phyloP scores from a whole-genome alignment of 306 rosid genomes.

The Canavalia gladiata region DNA sequence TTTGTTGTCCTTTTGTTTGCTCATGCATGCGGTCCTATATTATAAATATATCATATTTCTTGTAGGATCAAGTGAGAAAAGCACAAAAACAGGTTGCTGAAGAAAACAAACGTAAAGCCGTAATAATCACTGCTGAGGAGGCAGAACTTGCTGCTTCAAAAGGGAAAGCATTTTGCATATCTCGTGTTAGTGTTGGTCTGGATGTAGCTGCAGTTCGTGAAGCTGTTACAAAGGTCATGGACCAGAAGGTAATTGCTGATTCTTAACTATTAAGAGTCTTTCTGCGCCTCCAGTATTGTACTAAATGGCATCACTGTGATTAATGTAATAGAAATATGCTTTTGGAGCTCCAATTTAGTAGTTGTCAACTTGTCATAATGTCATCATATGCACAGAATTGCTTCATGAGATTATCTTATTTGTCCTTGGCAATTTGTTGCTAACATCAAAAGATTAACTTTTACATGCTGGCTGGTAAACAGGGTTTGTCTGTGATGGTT shows the following conservation, averaged over 20 bases:
- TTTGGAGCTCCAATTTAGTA: conserved; percentile 2
- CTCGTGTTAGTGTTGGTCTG: conserved; percentile 84
- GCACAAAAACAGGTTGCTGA: conserved; percentile 90
- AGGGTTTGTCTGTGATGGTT: conserved; percentile 90
- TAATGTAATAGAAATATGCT: conserved; percentile 22
- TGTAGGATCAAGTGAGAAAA: conserved; percentile 80
- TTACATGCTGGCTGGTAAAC: conserved; percentile 52
- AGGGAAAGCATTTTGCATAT: conserved; percentile 78
- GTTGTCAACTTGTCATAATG: neutral
- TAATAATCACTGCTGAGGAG: conserved; percentile 66
- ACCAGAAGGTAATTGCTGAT: conserved; percentile 69
- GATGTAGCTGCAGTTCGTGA: conserved; percentile 97
- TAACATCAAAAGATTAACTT: conserved; percentile 41
- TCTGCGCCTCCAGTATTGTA: conserved; percentile 27
- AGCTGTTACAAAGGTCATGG: conserved; percentile 83
- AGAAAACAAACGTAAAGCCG: conserved; percentile 84
- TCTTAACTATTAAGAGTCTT: conserved; percentile 17
- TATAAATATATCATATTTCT: conserved; percentile 29
- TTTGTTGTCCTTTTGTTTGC: conserved; percentile 2
- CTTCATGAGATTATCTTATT: neutral
- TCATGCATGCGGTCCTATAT: conserved; percentile 8
- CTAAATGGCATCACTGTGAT: conserved; percentile 22
- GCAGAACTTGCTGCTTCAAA: conserved; percentile 79
- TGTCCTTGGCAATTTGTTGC: conserved; percentile 17
- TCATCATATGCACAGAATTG: neutral